Evolutionary conservation across 345 rosid species (phyloP).

Genomic region (Bretschneidera sinensis): DNA sequence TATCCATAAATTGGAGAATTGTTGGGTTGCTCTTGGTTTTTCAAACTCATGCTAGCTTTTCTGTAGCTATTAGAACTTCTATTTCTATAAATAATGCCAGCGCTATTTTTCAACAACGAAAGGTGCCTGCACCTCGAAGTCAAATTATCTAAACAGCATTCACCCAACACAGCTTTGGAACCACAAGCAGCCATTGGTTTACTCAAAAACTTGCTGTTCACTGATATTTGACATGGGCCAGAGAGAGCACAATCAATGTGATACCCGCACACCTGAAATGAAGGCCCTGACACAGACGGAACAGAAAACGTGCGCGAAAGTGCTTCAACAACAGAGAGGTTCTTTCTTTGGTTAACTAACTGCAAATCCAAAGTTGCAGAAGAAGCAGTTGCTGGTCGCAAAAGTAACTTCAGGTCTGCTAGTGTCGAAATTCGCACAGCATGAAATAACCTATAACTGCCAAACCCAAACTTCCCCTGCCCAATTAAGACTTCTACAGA

Average conservation of each 20-base stretch:
- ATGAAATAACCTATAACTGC: conserved; percentile 52
- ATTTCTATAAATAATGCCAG: conserved; percentile 26
- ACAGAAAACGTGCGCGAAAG: conserved; percentile 70
- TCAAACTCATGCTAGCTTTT: conserved; percentile 62
- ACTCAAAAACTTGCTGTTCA: conserved; percentile 23
- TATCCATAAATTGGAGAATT: conserved; percentile 46
- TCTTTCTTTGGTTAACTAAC: conserved; percentile 49
- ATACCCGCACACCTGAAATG: conserved; percentile 84
- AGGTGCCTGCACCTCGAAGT: conserved; percentile 29
- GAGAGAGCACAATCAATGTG: conserved; percentile 63
- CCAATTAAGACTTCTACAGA: conserved; percentile 46
- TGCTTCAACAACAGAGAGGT: conserved; percentile 74
- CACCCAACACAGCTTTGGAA: conserved; percentile 36
- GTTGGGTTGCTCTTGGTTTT: conserved; percentile 34
- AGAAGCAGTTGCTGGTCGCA: conserved; percentile 40
- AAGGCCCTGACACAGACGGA: conserved; percentile 88
- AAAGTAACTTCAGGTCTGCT: conserved; percentile 39
- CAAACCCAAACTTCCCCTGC: conserved; percentile 47
- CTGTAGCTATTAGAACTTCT: conserved; percentile 27
- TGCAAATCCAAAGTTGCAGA: conserved; percentile 55
- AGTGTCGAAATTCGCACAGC: conserved; percentile 32
- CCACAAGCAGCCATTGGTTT: conserved; percentile 53
- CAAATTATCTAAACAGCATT: conserved; percentile 26
- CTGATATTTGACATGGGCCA: conserved; percentile 29
- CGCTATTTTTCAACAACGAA: conserved; percentile 19